phyloP scores from a whole-genome alignment of 768 basidiomycete species.

The Boletus rubescentipes region DNA sequence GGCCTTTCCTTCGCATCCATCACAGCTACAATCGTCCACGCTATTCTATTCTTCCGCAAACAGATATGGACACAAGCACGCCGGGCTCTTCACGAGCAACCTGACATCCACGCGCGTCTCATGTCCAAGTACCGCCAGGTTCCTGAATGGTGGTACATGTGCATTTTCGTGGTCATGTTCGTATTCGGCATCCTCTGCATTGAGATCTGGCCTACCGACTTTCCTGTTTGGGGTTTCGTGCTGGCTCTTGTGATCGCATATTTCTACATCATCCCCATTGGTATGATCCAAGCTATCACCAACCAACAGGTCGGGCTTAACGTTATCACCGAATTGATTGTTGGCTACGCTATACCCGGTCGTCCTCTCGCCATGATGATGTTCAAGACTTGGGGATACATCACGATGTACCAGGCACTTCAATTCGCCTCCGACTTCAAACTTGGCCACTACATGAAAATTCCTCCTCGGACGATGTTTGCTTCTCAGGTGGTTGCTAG shows the following conservation, averaged over 20 bases:
- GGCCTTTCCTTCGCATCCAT: conserved; percentile 44
- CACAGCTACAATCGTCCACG: conserved; percentile 40
- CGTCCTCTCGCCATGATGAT: conserved; percentile 77
- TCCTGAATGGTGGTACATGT: conserved; percentile 60
- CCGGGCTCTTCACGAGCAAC: conserved; percentile 51
- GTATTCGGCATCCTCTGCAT: conserved; percentile 61
- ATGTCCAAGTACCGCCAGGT: conserved; percentile 59
- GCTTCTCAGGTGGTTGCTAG: conserved; percentile 66
- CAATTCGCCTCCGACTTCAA: conserved; percentile 75
- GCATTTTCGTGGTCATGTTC: conserved; percentile 48
- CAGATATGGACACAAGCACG: conserved; percentile 54
- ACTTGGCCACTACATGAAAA: conserved; percentile 72
- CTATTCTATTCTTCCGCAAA: conserved; percentile 54
- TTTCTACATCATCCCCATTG: conserved; percentile 75
- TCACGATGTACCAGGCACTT: conserved; percentile 64
- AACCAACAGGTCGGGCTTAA: conserved; percentile 72
- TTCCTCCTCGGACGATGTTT: conserved; percentile 68
- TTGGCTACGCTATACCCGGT: conserved; percentile 57
- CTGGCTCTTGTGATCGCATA: conserved; percentile 43
- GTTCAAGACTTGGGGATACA: conserved; percentile 72
- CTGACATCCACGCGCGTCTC: conserved; percentile 60
- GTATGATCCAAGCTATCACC: conserved; percentile 75
- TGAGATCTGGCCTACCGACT: conserved; percentile 59
- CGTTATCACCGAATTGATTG: conserved; percentile 73
- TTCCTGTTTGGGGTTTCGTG: conserved; percentile 45